Evolutionary conservation across 768 basidiomycete genomes (phyloP).

Genomic region (Leucocoprinus birnbaumii): DNA sequence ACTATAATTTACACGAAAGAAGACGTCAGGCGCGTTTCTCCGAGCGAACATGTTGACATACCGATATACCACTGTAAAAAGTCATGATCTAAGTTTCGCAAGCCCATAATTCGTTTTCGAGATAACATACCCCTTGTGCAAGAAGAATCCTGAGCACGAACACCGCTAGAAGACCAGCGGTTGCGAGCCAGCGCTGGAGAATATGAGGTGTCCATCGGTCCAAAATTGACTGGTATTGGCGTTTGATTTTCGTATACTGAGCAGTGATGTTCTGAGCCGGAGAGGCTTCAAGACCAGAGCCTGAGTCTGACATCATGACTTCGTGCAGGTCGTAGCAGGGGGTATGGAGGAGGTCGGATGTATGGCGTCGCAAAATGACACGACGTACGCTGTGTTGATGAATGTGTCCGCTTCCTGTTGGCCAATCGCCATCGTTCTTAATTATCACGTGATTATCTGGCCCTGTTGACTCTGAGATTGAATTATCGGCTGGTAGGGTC

Average conservation of each 20-base stretch:
- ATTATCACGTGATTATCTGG: background rate
- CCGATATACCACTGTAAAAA: slow-evolving; percentile 89
- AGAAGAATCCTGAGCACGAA: slow-evolving; percentile 87
- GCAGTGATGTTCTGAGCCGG: slow-evolving; percentile 47
- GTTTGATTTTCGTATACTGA: slow-evolving; percentile 51
- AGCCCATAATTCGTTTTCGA: background rate
- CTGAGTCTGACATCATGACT: slow-evolving; percentile 51
- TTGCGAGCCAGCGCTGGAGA: slow-evolving; percentile 85
- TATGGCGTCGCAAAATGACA: slow-evolving; percentile 1
- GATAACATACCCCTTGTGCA: slow-evolving; percentile 77
- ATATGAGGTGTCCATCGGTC: slow-evolving; percentile 92
- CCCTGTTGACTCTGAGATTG: background rate
- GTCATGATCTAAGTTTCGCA: background rate
- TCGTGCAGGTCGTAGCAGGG: slow-evolving; percentile 19
- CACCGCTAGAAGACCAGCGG: slow-evolving; percentile 62
- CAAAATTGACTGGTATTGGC: slow-evolving; percentile 84
- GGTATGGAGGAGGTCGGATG: slow-evolving; percentile 15
- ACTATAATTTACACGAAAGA: slow-evolving; percentile 32
- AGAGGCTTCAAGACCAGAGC: slow-evolving; percentile 40
- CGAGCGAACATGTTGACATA: slow-evolving; percentile 36
- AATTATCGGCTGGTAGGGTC: slow-evolving; percentile 11
- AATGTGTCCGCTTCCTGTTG: slow-evolving; percentile 13
- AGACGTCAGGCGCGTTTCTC: slow-evolving; percentile 1
- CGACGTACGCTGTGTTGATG: slow-evolving; percentile 15
- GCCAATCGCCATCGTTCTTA: background rate